Base-by-base conservation (phyloP, 352 stramenopile genomes). In the Blastocystis sp. region DNA sequence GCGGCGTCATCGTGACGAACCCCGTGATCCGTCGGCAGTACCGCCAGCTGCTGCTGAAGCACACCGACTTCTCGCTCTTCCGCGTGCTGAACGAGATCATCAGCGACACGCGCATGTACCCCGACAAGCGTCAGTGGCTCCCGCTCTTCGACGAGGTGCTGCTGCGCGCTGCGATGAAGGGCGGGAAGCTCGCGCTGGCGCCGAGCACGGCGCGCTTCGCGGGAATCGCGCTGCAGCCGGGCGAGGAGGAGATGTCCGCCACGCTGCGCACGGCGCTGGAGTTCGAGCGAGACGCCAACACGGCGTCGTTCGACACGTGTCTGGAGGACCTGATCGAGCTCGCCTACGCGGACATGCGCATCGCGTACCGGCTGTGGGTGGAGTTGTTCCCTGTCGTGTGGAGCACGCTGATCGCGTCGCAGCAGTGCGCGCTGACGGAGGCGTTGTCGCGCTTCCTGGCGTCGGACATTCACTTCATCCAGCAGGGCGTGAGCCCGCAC, bases 281-380 rank as follows among this genome's bases (percentile, higher is more conserved):
- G 0, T 31, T 81, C 19, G 0, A 35, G 24, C 45, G 26, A 66
- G 12, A 10, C 33, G 31, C 21, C 9, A 13, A 26, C 6, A 10
- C 19, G 1, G n/a, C 35, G 2, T 16, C 26, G 3, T 35, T 65
- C n/a, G 41, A 26, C 26, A 33, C 19, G 10, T 21, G 65, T 10
- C 26, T n/a, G 29, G 50, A 62, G 19, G 50, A 81, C 21, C 71
- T 81, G 41, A 81, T 66, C 12, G 71, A 81, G 37, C 50, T 81
- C 10, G 39, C 41, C 29, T 81, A 81, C 37, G 71, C 39, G 10
- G 71, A 81, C 35, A 66, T 65, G 50, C 71, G 71, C 62, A 35
- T 81, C 26, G 71, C 71, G 16, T 81, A 50, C 37, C 62, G 71
- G 24, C 19, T 81, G 9, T 81, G 71, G 71, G 41, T 81, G 12